A percentile compares a stretch with the other conserved stretches of the same genome.
These are phyloP conservation scores for Groenewaldozyma auringiensis DNA, from an alignment of 1,139 yeast genomes.

Conservation along the genomic window DNA sequence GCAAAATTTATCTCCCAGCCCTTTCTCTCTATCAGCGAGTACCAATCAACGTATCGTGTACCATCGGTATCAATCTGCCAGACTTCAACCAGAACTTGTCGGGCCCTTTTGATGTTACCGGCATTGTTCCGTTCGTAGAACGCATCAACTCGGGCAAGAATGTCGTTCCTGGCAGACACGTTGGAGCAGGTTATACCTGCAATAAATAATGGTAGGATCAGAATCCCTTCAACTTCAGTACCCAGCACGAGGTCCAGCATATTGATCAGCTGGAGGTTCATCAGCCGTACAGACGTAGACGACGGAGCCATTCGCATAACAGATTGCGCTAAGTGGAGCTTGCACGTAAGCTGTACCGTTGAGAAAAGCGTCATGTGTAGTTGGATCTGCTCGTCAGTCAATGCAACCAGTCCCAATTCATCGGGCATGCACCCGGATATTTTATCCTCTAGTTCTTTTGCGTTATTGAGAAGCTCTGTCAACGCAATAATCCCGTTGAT, in stretches of 20 bases:
- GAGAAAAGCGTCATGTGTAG: slow-evolving; percentile 66
- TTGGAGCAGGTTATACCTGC: slow-evolving; percentile 64
- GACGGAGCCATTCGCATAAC: slow-evolving; percentile 55
- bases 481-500: slow-evolving; percentile 10
- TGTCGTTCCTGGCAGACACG: slow-evolving; percentile 37
- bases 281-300: slow-evolving; percentile 54
- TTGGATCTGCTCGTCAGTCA: slow-evolving; percentile 51
- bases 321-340: slow-evolving; percentile 58
- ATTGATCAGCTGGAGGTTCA: slow-evolving; percentile 47
- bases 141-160: slow-evolving; percentile 47
- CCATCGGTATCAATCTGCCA: slow-evolving; percentile 46
- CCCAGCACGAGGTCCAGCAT: slow-evolving; percentile 58
- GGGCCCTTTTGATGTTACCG: slow-evolving; percentile 57
- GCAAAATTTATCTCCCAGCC: slow-evolving; percentile 83
- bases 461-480: slow-evolving; percentile 17
- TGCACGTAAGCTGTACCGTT: slow-evolving; percentile 62
- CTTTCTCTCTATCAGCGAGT: slow-evolving; percentile 50
- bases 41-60: slow-evolving; percentile 55
- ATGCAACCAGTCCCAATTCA: slow-evolving; percentile 39
- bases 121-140: slow-evolving; percentile 58
- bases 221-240: slow-evolving; percentile 60
- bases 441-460: slow-evolving; percentile 41
- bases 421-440: slow-evolving; percentile 52
- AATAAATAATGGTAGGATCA: slow-evolving; percentile 69
- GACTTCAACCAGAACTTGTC: slow-evolving; percentile 50